A percentile compares a stretch with the other conserved stretches of the same genome.
Conservation (phyloP, 129 eudicot genomes). For the Tagetes patula region DNA sequence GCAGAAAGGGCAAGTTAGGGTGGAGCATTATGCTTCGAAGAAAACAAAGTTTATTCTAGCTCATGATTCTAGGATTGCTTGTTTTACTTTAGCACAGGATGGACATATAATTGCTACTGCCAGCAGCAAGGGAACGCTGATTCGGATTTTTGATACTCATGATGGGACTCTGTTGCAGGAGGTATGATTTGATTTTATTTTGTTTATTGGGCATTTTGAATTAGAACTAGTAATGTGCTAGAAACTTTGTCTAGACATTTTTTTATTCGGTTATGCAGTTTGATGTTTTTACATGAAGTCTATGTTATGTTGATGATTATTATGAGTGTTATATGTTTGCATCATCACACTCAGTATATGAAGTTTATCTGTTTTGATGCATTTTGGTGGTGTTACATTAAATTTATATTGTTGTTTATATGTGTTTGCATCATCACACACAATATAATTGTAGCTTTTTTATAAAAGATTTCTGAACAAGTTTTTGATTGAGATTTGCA, state of each 20-base stretch:
- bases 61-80: conserved; percentile 87
- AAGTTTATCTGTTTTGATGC: too few species aligned
- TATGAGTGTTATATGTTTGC: background rate
- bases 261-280: conserved; percentile 5
- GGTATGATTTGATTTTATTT: conserved; percentile 37
- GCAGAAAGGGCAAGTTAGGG: conserved; percentile 80
- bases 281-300: background rate
- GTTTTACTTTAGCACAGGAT: conserved; percentile 72
- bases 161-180: conserved; percentile 88
- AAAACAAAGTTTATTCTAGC: conserved; percentile 70
- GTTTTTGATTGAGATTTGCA: background rate
- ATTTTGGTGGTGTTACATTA: too few species aligned
- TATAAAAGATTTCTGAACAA: background rate
- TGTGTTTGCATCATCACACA: too few species aligned
- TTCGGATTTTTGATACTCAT: conserved; percentile 62
- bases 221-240: background rate
- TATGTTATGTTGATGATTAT: background rate
- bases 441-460: background rate
- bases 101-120: conserved; percentile 80
- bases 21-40: conserved; percentile 66
- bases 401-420: too few species aligned
- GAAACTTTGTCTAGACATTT: background rate
- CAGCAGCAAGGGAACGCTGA: conserved; percentile 80
- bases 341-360: background rate
- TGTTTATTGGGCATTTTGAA: conserved; percentile 8